phyloP scores from a whole-genome alignment of 78 protist genomes.

The Planoprotostelium fungivorum region DNA sequence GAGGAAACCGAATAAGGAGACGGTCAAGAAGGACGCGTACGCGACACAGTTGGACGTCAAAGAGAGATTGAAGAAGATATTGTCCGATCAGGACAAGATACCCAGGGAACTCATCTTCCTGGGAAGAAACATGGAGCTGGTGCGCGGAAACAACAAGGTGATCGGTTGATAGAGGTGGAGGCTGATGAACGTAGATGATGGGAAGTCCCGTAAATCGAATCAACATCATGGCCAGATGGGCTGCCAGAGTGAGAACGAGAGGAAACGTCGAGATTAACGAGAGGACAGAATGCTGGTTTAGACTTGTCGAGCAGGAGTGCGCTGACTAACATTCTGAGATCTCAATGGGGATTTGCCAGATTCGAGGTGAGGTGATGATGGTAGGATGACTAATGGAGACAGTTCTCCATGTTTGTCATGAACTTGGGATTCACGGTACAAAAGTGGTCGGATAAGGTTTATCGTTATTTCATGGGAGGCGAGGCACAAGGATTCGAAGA shows the following conservation, averaged over 20 bases:
- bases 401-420: neutral
- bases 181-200: neutral
- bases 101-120: conserved; percentile 13
- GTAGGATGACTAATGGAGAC: neutral
- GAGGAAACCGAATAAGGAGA: neutral
- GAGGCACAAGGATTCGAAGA: neutral
- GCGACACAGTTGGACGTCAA: neutral
- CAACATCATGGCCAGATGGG: conserved; percentile 11
- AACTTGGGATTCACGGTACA: neutral
- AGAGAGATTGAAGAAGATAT: neutral
- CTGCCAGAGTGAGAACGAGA: neutral
- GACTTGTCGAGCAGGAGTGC: neutral
- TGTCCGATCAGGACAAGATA: neutral
- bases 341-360: neutral
- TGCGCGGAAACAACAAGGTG: conserved; percentile 16
- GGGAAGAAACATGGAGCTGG: conserved; percentile 13
- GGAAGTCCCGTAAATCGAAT: conserved; percentile 14
- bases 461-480: neutral
- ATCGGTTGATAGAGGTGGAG: neutral
- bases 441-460: neutral
- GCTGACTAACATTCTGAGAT: neutral
- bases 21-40: neutral
- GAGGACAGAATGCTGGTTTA: no score
- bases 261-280: neutral
- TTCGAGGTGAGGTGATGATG: neutral